phyloP scores from a whole-genome alignment of 2,329 filamentous ascomycete species.

The Pyricularia sp. region DNA sequence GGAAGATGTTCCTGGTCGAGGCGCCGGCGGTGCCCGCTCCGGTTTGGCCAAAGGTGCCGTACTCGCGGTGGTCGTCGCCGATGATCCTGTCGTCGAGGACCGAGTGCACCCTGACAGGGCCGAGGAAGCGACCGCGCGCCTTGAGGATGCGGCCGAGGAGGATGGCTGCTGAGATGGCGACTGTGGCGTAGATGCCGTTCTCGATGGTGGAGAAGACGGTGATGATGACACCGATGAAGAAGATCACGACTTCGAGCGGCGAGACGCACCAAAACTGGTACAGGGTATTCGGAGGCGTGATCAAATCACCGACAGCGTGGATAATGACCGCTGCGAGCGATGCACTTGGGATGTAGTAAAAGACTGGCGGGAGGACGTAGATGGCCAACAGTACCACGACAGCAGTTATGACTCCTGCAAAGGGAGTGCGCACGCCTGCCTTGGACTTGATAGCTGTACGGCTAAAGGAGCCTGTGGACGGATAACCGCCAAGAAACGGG shows the following conservation, averaged over 20 bases:
- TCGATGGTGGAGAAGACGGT: constrained; percentile 86
- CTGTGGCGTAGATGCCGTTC: constrained; percentile 83
- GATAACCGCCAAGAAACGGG: constrained; percentile 86
- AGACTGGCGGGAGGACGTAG: constrained; percentile 67
- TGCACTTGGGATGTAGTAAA: constrained; percentile 71
- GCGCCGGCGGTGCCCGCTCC: constrained; percentile 26
- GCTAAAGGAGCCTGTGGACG: constrained; percentile 66
- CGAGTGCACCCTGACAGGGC: constrained; percentile 74
- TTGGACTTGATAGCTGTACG: constrained; percentile 80
- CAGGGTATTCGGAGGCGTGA: constrained; percentile 82
- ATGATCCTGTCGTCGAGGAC: constrained; percentile 68
- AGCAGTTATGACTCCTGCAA: constrained; percentile 72
- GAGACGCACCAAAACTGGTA: constrained; percentile 95
- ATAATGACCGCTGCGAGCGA: constrained; percentile 70
- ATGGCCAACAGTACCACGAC: constrained; percentile 67
- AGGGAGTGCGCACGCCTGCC: constrained; percentile 69
- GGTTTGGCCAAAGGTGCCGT: constrained; percentile 37
- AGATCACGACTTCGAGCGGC: constrained; percentile 82
- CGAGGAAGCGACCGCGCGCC: constrained; percentile 75
- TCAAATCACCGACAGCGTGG: constrained; percentile 73
- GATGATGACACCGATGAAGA: constrained; percentile 85
- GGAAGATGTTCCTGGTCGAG: constrained; percentile 64
- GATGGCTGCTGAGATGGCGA: constrained; percentile 65
- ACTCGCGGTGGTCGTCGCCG: constrained; percentile 47
- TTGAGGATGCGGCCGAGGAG: constrained; percentile 78